Conservation (phyloP, 2,329 filamentous ascomycete species). For the Furcasterigmium furcatum region DNA sequence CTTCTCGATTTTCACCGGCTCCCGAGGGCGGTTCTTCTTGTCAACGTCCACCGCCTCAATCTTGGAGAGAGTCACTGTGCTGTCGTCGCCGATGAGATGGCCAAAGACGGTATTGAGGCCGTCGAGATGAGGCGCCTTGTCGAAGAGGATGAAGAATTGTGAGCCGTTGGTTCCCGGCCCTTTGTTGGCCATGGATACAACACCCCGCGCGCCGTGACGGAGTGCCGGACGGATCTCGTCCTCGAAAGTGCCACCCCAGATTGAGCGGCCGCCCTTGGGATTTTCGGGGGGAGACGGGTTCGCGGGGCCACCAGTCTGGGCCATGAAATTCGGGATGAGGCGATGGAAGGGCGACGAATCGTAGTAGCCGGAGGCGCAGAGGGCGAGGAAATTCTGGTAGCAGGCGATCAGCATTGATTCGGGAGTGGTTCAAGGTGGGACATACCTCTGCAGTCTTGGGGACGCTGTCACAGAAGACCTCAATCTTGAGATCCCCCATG, state of each 20-base stretch:
- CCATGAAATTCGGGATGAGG: constrained; percentile 77
- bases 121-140: constrained; percentile 75
- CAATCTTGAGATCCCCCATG: constrained; percentile 87
- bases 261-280: constrained; percentile 67
- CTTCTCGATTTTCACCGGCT: constrained; percentile 61
- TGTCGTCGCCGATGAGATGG: constrained; percentile 64
- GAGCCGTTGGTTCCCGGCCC: constrained; percentile 70
- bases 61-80: constrained; percentile 62
- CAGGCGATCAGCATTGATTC: neutral
- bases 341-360: constrained; percentile 74
- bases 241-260: constrained; percentile 72
- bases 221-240: constrained; percentile 76
- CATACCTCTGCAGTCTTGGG: constrained; percentile 84
- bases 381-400: constrained; percentile 82
- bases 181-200: constrained; percentile 78
- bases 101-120: constrained; percentile 84
- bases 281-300: constrained; percentile 47
- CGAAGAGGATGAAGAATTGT: constrained; percentile 80
- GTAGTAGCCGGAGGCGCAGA: constrained; percentile 79
- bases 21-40: constrained; percentile 72
- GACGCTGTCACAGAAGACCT: constrained; percentile 92
- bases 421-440: neutral
- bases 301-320: constrained; percentile 68
- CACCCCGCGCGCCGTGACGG: constrained; percentile 64
- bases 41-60: constrained; percentile 73